Evolutionary conservation across 345 rosid species (phyloP).

Genomic region (Noccaea bulbosa): DNA sequence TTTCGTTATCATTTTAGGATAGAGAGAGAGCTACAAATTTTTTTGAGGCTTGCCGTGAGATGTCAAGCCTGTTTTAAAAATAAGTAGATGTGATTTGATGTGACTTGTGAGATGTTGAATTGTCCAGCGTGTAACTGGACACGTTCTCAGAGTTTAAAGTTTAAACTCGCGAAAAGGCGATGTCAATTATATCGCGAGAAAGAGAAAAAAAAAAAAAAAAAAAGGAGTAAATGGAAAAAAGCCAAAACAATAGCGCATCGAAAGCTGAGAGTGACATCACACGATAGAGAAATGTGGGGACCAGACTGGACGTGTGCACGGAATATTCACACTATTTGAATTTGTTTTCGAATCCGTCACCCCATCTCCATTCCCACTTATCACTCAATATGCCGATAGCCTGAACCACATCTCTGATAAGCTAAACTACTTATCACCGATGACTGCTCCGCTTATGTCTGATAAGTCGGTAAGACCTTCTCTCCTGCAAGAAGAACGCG

Average conservation of each 20-base stretch:
- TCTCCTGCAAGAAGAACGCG: constrained; percentile 62
- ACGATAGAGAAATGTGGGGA: constrained; percentile 40
- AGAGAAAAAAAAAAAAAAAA: background rate
- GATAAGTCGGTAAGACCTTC: constrained; percentile 59
- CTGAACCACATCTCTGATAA: fast-evolving
- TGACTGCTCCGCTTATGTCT: constrained; percentile 39
- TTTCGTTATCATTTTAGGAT: too few species aligned
- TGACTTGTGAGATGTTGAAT: constrained; percentile 30
- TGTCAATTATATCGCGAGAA: constrained; percentile 23
- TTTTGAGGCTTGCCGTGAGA: background rate
- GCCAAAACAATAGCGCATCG: constrained; percentile 16
- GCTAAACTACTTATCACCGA: fast-evolving
- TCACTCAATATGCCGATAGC: constrained; percentile 12
- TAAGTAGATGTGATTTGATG: background rate
- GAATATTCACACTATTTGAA: constrained; percentile 44
- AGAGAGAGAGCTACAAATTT: background rate
- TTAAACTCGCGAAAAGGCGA: background rate
- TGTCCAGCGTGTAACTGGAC: constrained; percentile 23
- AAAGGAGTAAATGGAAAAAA: background rate
- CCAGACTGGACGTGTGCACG: constrained; percentile 43
- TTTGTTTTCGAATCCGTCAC: constrained; percentile 42
- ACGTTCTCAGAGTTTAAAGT: constrained; percentile 6
- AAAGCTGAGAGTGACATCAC: constrained; percentile 33
- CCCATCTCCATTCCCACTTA: constrained; percentile 14
- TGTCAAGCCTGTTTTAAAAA: background rate